Base-by-base conservation (phyloP, 805 yeast genomes). In the Myxozyma vanderwaltii region DNA sequence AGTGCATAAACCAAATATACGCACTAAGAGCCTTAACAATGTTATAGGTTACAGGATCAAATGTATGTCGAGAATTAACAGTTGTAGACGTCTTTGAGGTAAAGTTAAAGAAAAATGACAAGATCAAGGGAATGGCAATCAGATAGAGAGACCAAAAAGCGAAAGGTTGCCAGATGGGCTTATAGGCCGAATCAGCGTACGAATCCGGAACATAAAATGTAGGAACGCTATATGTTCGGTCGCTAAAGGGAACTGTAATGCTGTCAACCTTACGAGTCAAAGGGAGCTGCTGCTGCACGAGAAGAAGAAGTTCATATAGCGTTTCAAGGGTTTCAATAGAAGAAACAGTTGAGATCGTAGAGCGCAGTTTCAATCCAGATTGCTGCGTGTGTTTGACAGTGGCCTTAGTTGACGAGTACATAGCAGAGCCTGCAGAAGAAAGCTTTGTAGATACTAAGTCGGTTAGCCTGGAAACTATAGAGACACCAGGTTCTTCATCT, bases 1-100 rank as follows among this genome's bases (percentile, higher is more conserved):
- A 26, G 76, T 13, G 82, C 79, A 67, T 74, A 72, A 56, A 80
- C 77, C 65, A 72, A 76, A 1, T 75, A 75, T 54, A 76, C 83
- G 68, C 60, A 81, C 33, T 24, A 26, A 64, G 45, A n/a, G 55
- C 46, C 46, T 54, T 64, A 35, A 24, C 51, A 26, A 60, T 27
- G 13, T 56, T 46, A 41, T 57, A 66, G 35, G 67, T 55, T 24
- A 66, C 55, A 2, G 69, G 69, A 38, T 66, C 69, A 35, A 65
- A 50, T 13, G 26, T 45, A 24, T 55, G 58, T 6, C 65, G 63
- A 10, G 63, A 58, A 4, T 46, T 47, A 10, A 58, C 53, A 24
- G 47, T 29, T 24, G 49, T 31, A 15, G 61, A 54, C 43, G 56
- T 65, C 40, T 33, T 39, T n/a, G 57, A 15, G 1, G 75, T 68